phyloP scores from a whole-genome alignment of 148 eudicot genomes.

The Rhododendron vialii region DNA sequence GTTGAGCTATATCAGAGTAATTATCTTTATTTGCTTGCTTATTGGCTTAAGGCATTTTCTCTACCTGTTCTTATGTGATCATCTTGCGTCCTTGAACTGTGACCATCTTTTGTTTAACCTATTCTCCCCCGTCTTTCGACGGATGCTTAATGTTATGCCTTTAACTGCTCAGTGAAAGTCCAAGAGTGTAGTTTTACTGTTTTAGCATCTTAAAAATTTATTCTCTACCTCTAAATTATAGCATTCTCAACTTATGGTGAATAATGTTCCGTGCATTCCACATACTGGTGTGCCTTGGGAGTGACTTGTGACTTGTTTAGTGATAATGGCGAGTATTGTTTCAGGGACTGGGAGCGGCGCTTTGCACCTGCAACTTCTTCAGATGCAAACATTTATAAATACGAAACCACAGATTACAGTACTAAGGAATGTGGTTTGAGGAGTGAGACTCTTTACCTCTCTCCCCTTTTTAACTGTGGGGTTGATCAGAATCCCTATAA shows the following conservation, averaged over 20 bases:
- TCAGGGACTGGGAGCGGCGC: slow-evolving; percentile 43
- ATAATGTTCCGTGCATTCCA: background rate
- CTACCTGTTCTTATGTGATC: background rate
- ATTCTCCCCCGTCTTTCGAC: background rate
- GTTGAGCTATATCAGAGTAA: too few relatives aligned
- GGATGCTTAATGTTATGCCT: background rate
- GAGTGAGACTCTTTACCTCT: slow-evolving; percentile 22
- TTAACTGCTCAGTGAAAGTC: background rate
- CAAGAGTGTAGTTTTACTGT: background rate
- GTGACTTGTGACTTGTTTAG: background rate
- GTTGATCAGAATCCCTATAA: slow-evolving; percentile 24
- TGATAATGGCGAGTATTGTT: slow-evolving; percentile 7
- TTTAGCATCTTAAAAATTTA: background rate
- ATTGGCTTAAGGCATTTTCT: background rate
- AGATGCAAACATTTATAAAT: slow-evolving; percentile 11
- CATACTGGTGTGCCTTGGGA: background rate
- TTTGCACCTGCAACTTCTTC: slow-evolving; percentile 29
- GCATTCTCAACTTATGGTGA: background rate
- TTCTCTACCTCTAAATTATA: background rate
- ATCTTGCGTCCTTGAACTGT: background rate
- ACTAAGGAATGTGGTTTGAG: slow-evolving; percentile 14
- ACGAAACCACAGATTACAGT: slow-evolving; percentile 18
- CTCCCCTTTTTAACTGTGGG: slow-evolving; percentile 24
- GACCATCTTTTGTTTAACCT: background rate
- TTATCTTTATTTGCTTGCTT: background rate